phyloP scores from a whole-genome alignment of 192 early-diverging fungal species.

The Paraglomus brasilianum region DNA sequence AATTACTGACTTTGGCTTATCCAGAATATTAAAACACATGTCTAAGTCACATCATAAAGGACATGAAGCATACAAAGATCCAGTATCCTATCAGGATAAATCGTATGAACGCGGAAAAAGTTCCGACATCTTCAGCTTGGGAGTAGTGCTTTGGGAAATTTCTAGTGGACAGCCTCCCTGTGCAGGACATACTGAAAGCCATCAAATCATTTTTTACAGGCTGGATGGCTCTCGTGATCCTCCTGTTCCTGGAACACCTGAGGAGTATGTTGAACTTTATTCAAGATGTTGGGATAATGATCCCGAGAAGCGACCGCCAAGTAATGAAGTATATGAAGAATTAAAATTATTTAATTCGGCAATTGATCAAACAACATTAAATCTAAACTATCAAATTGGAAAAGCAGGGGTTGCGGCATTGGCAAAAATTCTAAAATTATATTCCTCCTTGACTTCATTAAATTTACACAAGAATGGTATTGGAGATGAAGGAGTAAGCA shows the following conservation, averaged over 20 bases:
- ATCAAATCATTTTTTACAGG: constrained; percentile 34
- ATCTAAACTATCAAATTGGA: not conserved
- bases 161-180: no score
- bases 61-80: no score
- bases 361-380: no score
- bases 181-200: no score
- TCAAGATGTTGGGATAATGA: constrained; percentile 38
- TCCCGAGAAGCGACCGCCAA: constrained; percentile 31
- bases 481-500: constrained; percentile 1
- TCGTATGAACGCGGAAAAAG: no score
- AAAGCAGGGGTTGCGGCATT: not conserved
- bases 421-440: not conserved
- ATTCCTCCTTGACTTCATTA: not conserved
- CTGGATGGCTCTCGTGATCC: constrained; percentile 41
- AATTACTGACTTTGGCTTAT: no score
- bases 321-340: constrained; percentile 24
- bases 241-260: constrained; percentile 36
- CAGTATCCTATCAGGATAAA: no score
- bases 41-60: no score
- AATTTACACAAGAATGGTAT: not conserved
- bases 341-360: constrained; percentile 10
- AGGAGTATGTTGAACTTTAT: constrained; percentile 34
- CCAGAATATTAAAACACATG: no score
- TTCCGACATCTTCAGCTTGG: no score
- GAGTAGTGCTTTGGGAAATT: no score